Percentiles rank a stretch among this genome's conserved stretches.
Conservation (phyloP, 805 yeast genomes). For the Candida montana region DNA sequence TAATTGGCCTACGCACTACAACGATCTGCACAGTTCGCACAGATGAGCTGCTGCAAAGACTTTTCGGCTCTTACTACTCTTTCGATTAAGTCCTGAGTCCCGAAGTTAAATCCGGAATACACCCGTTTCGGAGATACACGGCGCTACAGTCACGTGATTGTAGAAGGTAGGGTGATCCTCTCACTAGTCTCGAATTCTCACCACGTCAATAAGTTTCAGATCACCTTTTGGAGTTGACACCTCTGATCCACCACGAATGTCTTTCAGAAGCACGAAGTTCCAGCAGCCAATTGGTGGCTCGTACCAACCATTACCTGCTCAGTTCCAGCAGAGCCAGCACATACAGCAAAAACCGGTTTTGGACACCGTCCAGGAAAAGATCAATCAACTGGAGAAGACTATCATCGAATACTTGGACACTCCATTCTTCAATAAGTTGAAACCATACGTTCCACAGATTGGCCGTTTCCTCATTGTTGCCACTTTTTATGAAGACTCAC, state of each 20-base stretch:
- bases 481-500: constrained; percentile 85
- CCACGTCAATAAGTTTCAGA: not conserved
- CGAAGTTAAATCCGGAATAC: too few species aligned
- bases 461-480: constrained; percentile 91
- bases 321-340: not conserved
- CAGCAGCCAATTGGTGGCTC: constrained; percentile 18
- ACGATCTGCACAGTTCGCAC: too few species aligned
- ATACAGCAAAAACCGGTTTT: not conserved
- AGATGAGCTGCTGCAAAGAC: too few species aligned
- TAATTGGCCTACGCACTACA: too few species aligned
- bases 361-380: constrained; percentile 10
- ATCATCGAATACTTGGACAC: constrained; percentile 50
- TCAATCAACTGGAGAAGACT: constrained; percentile 47
- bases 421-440: constrained; percentile 42
- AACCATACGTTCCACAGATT: constrained; percentile 77
- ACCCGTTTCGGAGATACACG: too few species aligned
- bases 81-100: too few species aligned
- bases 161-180: too few species aligned
- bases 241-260: constrained; percentile 6
- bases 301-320: not conserved
- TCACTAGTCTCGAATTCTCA: too few species aligned
- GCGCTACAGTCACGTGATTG: too few species aligned
- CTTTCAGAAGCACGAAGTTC: constrained; percentile 26
- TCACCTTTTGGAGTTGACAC: too few species aligned
- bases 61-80: too few species aligned